Evolutionary conservation across 2,329 filamentous ascomycete species (phyloP).

Genomic region (Botrytis aclada): DNA sequence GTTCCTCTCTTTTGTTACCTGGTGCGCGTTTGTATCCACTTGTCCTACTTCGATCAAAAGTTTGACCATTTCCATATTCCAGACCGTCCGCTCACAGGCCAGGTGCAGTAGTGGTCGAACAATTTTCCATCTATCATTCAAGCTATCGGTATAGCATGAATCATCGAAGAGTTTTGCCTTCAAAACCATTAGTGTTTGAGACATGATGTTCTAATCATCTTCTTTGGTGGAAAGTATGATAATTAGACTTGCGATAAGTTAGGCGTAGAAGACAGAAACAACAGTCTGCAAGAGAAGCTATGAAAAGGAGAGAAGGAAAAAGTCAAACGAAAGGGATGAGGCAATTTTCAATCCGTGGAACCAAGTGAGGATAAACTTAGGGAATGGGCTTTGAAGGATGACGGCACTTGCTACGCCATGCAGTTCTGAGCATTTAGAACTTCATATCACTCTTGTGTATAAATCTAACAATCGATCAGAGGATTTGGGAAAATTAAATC

Average conservation of each 20-base stretch:
- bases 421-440: neutral
- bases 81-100: slow-evolving; percentile 25
- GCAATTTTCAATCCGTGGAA: no score
- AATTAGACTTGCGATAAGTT: neutral
- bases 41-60: slow-evolving; percentile 39
- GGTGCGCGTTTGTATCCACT: slow-evolving; percentile 37
- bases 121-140: rapidly evolving
- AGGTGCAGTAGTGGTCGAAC: neutral
- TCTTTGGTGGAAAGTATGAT: neutral
- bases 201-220: neutral
- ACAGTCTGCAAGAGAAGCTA: no score
- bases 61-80: slow-evolving; percentile 40
- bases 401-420: neutral
- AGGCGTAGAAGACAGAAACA: no score
- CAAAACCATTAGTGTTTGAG: neutral
- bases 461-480: neutral
- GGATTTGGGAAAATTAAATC: neutral
- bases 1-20: neutral
- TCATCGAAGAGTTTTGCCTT: slow-evolving; percentile 17
- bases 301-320: neutral
- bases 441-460: neutral
- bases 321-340: neutral
- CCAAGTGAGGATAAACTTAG: neutral
- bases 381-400: neutral
- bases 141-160: neutral